phyloP scores from a whole-genome alignment of 1,284 basidiomycete genomes.

The Boletus mariae region DNA sequence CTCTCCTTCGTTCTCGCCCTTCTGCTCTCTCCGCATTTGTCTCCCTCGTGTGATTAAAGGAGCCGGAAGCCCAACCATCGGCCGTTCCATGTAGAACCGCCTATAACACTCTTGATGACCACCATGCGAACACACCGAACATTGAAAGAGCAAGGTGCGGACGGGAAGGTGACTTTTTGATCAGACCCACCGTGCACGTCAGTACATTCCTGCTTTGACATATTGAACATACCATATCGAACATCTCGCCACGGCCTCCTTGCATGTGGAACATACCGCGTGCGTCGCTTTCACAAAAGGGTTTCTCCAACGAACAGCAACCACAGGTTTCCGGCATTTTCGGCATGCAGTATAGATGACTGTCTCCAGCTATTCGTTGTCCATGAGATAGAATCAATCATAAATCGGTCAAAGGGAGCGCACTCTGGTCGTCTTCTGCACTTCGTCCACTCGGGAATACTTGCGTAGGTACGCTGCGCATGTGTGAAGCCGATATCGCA shows the following conservation, averaged over 20 bases:
- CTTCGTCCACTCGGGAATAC: conserved; percentile 46
- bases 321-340: conserved; percentile 58
- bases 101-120: conserved; percentile 74
- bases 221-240: conserved; percentile 60
- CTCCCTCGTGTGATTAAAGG: conserved; percentile 25
- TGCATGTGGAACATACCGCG: conserved; percentile 56
- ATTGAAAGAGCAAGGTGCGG: conserved; percentile 61
- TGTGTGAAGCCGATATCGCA: conserved; percentile 55
- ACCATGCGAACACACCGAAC: conserved; percentile 69
- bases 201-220: neutral
- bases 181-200: conserved; percentile 1
- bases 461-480: conserved; percentile 72
- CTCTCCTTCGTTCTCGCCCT: conserved; percentile 9
- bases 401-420: conserved; percentile 10
- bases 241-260: conserved; percentile 47
- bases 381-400: neutral
- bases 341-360: conserved; percentile 64
- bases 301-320: conserved; percentile 30
- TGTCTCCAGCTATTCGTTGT: conserved; percentile 52
- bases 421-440: conserved; percentile 52
- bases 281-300: conserved; percentile 37
- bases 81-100: conserved; percentile 54
- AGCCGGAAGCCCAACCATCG: conserved; percentile 42
- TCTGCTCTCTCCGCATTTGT: conserved; percentile 21
- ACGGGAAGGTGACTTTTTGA: conserved; percentile 65